Percentiles rank a stretch among this genome's conserved stretches.
These are phyloP conservation scores for Malassezia arunalokei DNA, from an alignment of 1,284 basidiomycete species.

Conservation along the genomic window DNA sequence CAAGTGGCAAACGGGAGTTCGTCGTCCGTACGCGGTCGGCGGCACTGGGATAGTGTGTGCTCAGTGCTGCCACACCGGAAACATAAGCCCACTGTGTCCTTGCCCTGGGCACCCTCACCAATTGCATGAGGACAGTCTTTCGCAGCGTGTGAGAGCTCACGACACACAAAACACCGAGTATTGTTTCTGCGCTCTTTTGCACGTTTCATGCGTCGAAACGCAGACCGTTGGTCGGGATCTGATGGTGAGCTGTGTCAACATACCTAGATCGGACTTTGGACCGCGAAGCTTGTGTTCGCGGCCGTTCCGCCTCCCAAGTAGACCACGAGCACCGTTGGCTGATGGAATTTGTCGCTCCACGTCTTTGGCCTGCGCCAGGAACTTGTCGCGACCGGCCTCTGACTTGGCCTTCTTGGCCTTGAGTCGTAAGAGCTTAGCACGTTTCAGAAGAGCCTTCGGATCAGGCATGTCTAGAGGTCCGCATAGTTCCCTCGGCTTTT, in stretches of 20 bases:
- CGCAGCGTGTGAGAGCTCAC: conserved; percentile 70
- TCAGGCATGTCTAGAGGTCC: neutral
- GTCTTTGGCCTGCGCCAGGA: conserved; percentile 23
- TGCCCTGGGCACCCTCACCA: conserved; percentile 42
- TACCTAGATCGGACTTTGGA: neutral
- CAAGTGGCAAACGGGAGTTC: conserved; percentile 76
- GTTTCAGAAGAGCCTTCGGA: conserved; percentile 30
- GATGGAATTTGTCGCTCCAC: conserved; percentile 40
- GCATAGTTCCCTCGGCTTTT: neutral
- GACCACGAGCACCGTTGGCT: conserved; percentile 29
- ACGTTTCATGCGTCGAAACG: conserved; percentile 59
- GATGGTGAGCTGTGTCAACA: neutral
- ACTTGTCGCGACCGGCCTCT: conserved; percentile 22
- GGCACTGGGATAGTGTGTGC: conserved; percentile 68
- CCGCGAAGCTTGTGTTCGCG: neutral
- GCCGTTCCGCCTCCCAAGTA: conserved; percentile 20
- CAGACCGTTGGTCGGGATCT: conserved; percentile 38
- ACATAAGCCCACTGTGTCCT: conserved; percentile 36
- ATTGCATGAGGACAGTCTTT: conserved; percentile 56
- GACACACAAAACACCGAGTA: conserved; percentile 76
- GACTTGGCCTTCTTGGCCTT: conserved; percentile 38
- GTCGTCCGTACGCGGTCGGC: conserved; percentile 52
- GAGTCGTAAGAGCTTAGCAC: conserved; percentile 38
- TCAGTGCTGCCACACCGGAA: conserved; percentile 66
- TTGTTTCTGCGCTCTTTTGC: conserved; percentile 54